Conservation (phyloP, 176 grass and related monocot genomes). For the Metroxylon sagu region DNA sequence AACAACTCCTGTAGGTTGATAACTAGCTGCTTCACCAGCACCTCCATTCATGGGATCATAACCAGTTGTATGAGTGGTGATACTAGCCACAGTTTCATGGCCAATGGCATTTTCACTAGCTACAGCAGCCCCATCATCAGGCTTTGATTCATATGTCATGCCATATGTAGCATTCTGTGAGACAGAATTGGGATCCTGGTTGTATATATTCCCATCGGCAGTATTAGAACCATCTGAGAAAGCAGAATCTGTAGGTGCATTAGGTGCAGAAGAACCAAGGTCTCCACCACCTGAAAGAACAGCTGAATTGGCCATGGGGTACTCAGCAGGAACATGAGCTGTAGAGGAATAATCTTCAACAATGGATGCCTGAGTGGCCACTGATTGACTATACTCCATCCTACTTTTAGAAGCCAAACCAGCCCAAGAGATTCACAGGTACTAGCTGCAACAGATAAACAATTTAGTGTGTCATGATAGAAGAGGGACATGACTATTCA, state of each 20-base stretch:
- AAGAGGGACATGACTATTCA: too few relatives aligned
- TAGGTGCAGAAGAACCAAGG: conserved; percentile 6
- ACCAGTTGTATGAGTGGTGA: conserved; percentile 24
- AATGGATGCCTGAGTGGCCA: conserved; percentile 7
- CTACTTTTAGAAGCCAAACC: not conserved
- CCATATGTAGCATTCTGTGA: not conserved
- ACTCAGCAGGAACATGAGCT: conserved; percentile 7
- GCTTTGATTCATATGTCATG: not conserved
- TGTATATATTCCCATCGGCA: conserved; percentile 21
- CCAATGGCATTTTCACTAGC: not conserved
- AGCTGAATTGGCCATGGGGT: not conserved
- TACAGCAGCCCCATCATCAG: not conserved
- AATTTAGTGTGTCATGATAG: too few relatives aligned
- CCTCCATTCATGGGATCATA: conserved; percentile 46
- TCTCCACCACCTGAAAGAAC: conserved; percentile 8
- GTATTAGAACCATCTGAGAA: conserved; percentile 7
- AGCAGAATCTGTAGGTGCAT: conserved; percentile 13
- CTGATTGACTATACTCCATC: conserved; percentile 55
- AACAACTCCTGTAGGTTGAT: conserved; percentile 41
- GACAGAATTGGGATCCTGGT: conserved; percentile 4
- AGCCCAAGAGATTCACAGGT: too few relatives aligned
- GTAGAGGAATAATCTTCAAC: conserved; percentile 18
- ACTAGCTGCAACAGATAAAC: too few relatives aligned
- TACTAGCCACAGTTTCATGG: conserved; percentile 11
- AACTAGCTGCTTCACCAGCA: conserved; percentile 26